A percentile compares a stretch with the other conserved stretches of the same genome.
phyloP scores from a whole-genome alignment of 2,329 filamentous ascomycete genomes.

The Fusarium musae region DNA sequence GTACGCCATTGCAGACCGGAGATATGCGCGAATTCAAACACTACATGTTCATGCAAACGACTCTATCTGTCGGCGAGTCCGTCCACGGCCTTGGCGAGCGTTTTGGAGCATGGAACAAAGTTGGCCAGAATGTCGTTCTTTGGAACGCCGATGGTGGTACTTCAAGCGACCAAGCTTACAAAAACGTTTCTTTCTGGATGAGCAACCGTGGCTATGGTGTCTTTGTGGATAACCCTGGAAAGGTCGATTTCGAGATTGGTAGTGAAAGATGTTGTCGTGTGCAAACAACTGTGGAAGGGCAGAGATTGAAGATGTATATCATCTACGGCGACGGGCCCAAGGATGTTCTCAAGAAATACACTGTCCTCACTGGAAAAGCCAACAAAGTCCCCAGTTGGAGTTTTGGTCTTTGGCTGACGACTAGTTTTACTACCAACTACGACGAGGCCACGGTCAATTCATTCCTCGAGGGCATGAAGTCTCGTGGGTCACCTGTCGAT shows the following conservation, averaged over 20 bases:
- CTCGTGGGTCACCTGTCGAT: conserved; percentile 72
- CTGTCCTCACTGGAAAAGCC: conserved; percentile 73
- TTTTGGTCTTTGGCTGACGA: conserved; percentile 81
- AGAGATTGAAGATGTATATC: conserved; percentile 78
- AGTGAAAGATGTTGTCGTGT: conserved; percentile 78
- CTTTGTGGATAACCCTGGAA: conserved; percentile 77
- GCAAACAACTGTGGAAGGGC: conserved; percentile 75
- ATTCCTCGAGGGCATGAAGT: conserved; percentile 76
- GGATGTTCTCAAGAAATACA: conserved; percentile 75
- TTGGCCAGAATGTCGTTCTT: conserved; percentile 75
- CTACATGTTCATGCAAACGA: conserved; percentile 68
- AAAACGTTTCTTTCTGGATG: conserved; percentile 77
- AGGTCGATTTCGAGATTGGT: conserved; percentile 77
- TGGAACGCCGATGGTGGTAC: conserved; percentile 74
- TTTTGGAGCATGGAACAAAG: conserved; percentile 81
- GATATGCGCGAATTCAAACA: conserved; percentile 59
- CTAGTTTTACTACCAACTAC: conserved; percentile 79
- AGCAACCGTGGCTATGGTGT: conserved; percentile 80
- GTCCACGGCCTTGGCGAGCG: conserved; percentile 81
- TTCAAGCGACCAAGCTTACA: conserved; percentile 76
- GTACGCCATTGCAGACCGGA: conserved; percentile 49
- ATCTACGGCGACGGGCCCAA: conserved; percentile 78
- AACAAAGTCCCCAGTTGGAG: conserved; percentile 77
- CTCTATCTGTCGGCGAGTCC: conserved; percentile 69
- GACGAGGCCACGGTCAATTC: conserved; percentile 74